phyloP scores from a whole-genome alignment of 2,329 filamentous ascomycete species.

The Pseudopyrenochaeta lycopersici region DNA sequence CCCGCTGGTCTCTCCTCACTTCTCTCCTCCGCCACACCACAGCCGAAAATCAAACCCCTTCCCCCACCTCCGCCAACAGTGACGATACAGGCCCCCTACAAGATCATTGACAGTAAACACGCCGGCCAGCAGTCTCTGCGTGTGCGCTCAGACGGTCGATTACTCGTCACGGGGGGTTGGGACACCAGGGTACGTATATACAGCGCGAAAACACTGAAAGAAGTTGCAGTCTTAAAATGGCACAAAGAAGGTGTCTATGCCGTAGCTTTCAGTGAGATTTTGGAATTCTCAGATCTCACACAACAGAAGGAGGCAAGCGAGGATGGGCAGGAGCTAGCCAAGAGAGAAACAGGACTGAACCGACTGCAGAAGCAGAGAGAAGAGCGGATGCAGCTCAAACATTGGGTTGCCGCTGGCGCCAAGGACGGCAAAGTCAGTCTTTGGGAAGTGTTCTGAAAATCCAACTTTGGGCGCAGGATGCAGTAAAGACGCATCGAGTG shows the following conservation, averaged over 20 bases:
- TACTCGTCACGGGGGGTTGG: constrained; percentile 94
- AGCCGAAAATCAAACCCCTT: constrained; percentile 12
- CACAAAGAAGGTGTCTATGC: constrained; percentile 89
- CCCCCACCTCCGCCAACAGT: constrained; percentile 7
- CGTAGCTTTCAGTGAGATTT: constrained; percentile 71
- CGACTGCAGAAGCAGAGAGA: constrained; percentile 46
- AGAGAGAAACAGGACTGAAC: constrained; percentile 26
- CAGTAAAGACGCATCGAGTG: neutral
- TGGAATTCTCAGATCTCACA: constrained; percentile 17
- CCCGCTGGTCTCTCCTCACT: constrained; percentile 36
- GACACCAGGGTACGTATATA: constrained; percentile 85
- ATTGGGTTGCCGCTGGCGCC: constrained; percentile 89
- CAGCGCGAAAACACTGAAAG: constrained; percentile 78
- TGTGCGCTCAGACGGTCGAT: constrained; percentile 79
- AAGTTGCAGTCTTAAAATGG: constrained; percentile 94
- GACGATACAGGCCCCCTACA: constrained; percentile 59
- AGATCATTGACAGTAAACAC: constrained; percentile 79
- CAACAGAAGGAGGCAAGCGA: neutral
- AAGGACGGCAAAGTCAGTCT: constrained; percentile 96
- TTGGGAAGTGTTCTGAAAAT: constrained; percentile 84
- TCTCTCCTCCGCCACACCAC: constrained; percentile 22
- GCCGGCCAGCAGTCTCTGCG: constrained; percentile 85
- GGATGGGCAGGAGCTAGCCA: constrained; percentile 3
- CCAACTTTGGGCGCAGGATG: neutral
- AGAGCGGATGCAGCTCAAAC: constrained; percentile 71